A percentile compares a stretch with the other conserved stretches of the same genome.
These are phyloP conservation scores for Ustilago lituana DNA, from an alignment of 1,284 basidiomycete species.

Conservation along the genomic window DNA sequence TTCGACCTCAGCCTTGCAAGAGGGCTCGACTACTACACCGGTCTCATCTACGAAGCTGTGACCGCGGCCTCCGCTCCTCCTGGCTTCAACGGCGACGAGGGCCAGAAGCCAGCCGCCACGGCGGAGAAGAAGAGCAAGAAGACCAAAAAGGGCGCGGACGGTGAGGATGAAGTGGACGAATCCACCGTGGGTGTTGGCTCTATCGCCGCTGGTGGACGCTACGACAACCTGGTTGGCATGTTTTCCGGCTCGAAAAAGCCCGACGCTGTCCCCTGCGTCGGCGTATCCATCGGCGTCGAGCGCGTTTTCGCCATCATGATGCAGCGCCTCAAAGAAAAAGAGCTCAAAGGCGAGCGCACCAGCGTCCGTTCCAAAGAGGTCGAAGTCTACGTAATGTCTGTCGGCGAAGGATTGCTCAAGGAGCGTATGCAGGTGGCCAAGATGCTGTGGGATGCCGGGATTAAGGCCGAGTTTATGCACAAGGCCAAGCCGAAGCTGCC, in stretches of 20 bases:
- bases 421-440: constrained; percentile 86
- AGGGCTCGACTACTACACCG: constrained; percentile 98
- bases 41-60: constrained; percentile 96
- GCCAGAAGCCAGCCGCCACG: constrained; percentile 24
- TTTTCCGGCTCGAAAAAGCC: constrained; percentile 79
- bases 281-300: constrained; percentile 92
- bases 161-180: constrained; percentile 86
- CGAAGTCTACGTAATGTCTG: constrained; percentile 91
- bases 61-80: constrained; percentile 93
- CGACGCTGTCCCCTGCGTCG: constrained; percentile 88
- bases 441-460: constrained; percentile 84
- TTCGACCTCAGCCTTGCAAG: constrained; percentile 96
- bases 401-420: constrained; percentile 86
- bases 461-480: constrained; percentile 94
- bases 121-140: constrained; percentile 70
- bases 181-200: constrained; percentile 93
- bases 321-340: constrained; percentile 82
- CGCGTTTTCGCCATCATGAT: constrained; percentile 93
- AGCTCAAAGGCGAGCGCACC: constrained; percentile 57
- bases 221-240: constrained; percentile 95
- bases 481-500: constrained; percentile 81
- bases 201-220: constrained; percentile 95
- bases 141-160: constrained; percentile 69
- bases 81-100: constrained; percentile 71
- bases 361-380: constrained; percentile 85